Conservation (phyloP, 768 basidiomycete genomes). For the Pisolithus sp. region DNA sequence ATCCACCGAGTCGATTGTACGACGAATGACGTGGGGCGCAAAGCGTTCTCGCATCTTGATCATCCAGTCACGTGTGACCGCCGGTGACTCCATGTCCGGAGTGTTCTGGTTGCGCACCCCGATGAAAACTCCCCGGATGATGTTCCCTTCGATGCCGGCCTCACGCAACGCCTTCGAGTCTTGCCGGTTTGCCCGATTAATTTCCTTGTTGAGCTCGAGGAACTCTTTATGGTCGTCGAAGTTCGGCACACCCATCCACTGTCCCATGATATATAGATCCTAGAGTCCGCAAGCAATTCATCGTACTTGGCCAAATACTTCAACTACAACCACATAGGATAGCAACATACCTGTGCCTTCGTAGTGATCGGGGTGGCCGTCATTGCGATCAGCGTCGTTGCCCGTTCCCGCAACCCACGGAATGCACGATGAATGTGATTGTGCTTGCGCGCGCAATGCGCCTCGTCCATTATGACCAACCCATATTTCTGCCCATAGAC, state of each 20-base stretch:
- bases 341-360: not conserved
- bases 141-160: no score
- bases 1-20: constrained; percentile 1
- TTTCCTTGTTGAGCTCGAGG: no score
- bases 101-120: no score
- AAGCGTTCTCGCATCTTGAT: constrained; percentile 4
- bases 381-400: not conserved
- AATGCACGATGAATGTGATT: not conserved
- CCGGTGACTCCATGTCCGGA: no score
- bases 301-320: no score
- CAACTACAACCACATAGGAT: no score
- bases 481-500: not conserved
- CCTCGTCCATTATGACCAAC: not conserved
- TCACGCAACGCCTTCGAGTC: no score
- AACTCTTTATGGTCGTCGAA: not conserved
- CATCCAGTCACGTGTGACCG: no score
- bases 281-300: not conserved
- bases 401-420: not conserved
- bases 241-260: not conserved
- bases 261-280: not conserved
- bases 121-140: no score
- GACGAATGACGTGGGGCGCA: not conserved
- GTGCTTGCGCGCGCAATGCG: not conserved
- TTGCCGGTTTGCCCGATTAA: no score
- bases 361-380: not conserved